Conservation (phyloP, 1,284 basidiomycete species). For the Entoloma clypeatum region DNA sequence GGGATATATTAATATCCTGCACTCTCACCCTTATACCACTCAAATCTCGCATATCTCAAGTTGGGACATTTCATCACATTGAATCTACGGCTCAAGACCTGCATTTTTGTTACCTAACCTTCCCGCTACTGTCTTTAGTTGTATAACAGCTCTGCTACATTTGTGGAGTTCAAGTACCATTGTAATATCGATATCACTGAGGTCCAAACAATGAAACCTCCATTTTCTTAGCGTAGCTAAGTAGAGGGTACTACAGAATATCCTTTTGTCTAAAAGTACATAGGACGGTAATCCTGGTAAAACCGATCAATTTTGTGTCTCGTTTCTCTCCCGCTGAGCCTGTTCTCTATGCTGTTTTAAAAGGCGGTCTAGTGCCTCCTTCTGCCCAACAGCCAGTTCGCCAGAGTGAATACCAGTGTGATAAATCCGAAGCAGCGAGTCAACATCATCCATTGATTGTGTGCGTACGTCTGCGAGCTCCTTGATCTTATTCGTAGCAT, state of each 20-base stretch:
- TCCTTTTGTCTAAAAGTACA: background rate
- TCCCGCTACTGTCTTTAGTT: too few relatives aligned
- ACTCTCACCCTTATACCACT: too few relatives aligned
- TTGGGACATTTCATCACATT: too few relatives aligned
- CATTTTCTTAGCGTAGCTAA: too few relatives aligned
- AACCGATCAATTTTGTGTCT: background rate
- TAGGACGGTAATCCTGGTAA: background rate
- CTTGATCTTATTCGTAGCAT: conserved; percentile 99
- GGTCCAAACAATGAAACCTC: too few relatives aligned
- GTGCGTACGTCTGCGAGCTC: conserved; percentile 97
- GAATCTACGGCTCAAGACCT: too few relatives aligned
- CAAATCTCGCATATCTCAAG: too few relatives aligned
- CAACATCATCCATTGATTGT: conserved; percentile 99
- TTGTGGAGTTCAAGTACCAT: too few relatives aligned
- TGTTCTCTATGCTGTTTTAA: conserved; percentile 71
- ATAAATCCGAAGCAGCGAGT: conserved; percentile 93
- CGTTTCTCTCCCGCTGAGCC: conserved; percentile 19
- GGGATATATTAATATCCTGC: conserved; percentile 47
- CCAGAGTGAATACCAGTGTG: conserved; percentile 88
- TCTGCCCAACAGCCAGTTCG: conserved; percentile 83
- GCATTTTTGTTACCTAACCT: too few relatives aligned
- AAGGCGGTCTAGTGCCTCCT: conserved; percentile 80
- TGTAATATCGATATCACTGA: too few relatives aligned
- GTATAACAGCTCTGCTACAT: too few relatives aligned
- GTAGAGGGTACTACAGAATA: too few relatives aligned